Percentiles rank a stretch among this genome's conserved stretches.
Evolutionary conservation across 305 asterid species (phyloP).

Genomic region (Fraxinus angustifolia): DNA sequence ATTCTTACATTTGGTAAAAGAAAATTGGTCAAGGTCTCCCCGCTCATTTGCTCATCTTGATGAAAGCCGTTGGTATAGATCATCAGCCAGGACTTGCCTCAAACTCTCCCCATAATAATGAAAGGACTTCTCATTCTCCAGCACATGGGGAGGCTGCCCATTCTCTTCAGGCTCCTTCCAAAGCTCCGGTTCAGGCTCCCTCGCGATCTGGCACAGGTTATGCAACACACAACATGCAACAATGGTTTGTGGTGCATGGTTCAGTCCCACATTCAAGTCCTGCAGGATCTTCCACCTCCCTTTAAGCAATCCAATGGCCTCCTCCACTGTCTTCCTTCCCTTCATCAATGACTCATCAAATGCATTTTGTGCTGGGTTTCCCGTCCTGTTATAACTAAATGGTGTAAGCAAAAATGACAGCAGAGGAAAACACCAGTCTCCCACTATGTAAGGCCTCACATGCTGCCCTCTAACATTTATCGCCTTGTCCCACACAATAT

Average conservation of each 20-base stretch:
- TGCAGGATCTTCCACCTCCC: constrained; percentile 96
- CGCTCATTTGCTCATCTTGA: constrained; percentile 50
- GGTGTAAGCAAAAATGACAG: constrained; percentile 84
- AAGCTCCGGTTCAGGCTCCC: constrained; percentile 95
- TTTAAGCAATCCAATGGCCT: constrained; percentile 83
- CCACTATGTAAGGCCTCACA: constrained; percentile 83
- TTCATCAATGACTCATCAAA: constrained; percentile 81
- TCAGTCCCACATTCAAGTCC: constrained; percentile 83
- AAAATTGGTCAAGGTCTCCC: constrained; percentile 14
- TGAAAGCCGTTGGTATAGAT: constrained; percentile 75
- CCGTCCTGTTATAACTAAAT: constrained; percentile 58
- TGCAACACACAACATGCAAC: constrained; percentile 98
- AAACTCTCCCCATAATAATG: constrained; percentile 71
- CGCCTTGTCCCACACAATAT: constrained; percentile 80
- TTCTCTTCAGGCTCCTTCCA: constrained; percentile 97
- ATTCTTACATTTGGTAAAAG: constrained; percentile 27
- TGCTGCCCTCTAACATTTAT: constrained; percentile 72
- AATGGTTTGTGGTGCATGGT: constrained; percentile 87
- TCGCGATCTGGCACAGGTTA: constrained; percentile 88
- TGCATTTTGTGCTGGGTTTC: constrained; percentile 71
- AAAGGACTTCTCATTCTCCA: constrained; percentile 78
- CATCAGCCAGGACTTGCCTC: constrained; percentile 90
- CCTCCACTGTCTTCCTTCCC: constrained; percentile 78
- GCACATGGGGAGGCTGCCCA: constrained; percentile 64
- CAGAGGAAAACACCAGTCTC: constrained; percentile 87